Evolutionary conservation across 768 basidiomycete genomes (phyloP), one percentile per base, ranked within the genome.

Genomic region (Suillus subluteus): DNA sequence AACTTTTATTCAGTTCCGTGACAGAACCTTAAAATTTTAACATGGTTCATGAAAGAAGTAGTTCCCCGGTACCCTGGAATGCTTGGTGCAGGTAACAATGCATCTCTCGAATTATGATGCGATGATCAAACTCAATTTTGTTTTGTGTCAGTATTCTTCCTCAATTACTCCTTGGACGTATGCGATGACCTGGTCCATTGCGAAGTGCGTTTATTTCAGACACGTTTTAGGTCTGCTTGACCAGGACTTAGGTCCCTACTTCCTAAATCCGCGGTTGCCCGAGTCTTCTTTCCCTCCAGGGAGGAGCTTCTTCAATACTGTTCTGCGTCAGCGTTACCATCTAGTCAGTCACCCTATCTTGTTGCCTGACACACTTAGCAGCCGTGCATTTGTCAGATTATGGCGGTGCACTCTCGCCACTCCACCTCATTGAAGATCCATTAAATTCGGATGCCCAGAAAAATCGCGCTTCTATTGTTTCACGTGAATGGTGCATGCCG

Each of bases 111-210:
- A 4, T 23, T 7, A 41, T 62, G 56, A 67, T n/a, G 55, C 21
- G 63, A 56, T 30, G 15, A 52, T 61, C 61, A 18, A 63, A 48
- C 65, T 67, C 41, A 32, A 66, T 61, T 50, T 41, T 37, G 9
- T n/a, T 44, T 56, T 50, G 56, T 38, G 55, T 26, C 71, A 90
- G 91, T 88, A 8, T 88, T 92, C 71, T 78, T 92, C 69, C 79
- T 91, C 41, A 92, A 92, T 76, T 89, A 88, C 72, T 88, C 89
- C 1, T n/a, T 92, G 91, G 91, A 75, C 87, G 23, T 88, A 93
- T 76, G 83, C 87, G 1, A 86, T 88, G 32, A 75, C 89, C 56
- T 93, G 90, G 91, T 84, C 74, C 58, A 67, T 92, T 65, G 81
- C 86, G 65, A 91, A 87, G 91, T 90, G 69, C 65, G 84, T 81